Conservation (phyloP, 1,284 basidiomycete genomes). For the Inonotus hispidus region DNA sequence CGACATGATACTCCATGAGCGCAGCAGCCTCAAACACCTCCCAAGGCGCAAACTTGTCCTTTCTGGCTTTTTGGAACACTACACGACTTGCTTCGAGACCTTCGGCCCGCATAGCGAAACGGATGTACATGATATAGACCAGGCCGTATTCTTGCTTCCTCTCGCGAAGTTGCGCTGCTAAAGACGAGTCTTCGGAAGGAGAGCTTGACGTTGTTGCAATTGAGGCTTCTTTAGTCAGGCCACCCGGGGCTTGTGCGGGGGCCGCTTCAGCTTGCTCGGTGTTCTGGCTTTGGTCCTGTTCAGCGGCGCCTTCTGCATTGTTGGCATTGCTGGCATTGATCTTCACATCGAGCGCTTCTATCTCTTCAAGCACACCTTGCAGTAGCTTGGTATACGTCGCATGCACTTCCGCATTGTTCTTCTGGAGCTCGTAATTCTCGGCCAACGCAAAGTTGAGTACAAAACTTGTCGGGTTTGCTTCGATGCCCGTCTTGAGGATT, state of each 20-base stretch:
- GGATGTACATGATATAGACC: conserved; percentile 87
- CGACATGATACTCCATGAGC: conserved; percentile 94
- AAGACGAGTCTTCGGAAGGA: conserved; percentile 37
- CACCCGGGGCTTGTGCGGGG: neutral
- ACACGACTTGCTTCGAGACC: conserved; percentile 50
- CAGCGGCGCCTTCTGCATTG: conserved; percentile 30
- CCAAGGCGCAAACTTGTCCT: conserved; percentile 85
- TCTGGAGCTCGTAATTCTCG: conserved; percentile 72
- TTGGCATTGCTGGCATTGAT: conserved; percentile 33
- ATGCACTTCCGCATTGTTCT: conserved; percentile 66
- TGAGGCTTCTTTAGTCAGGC: conserved; percentile 30
- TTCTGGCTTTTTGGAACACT: conserved; percentile 82
- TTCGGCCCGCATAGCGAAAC: conserved; percentile 84
- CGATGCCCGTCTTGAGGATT: conserved; percentile 81
- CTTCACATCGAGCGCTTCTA: conserved; percentile 61
- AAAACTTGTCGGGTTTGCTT: conserved; percentile 87
- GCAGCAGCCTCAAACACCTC: conserved; percentile 93
- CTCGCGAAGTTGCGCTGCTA: conserved; percentile 51
- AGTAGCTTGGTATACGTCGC: conserved; percentile 69
- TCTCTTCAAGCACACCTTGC: conserved; percentile 58
- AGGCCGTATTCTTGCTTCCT: conserved; percentile 62
- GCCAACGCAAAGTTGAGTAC: conserved; percentile 85
- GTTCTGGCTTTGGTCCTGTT: conserved; percentile 24
- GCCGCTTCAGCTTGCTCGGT: conserved; percentile 23
- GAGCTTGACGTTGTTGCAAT: conserved; percentile 29